Percentiles rank a stretch among this genome's conserved stretches.
Evolutionary conservation across 164 flowering plant genomes (phyloP).

Genomic region (Chloranthus sessilifolius): DNA sequence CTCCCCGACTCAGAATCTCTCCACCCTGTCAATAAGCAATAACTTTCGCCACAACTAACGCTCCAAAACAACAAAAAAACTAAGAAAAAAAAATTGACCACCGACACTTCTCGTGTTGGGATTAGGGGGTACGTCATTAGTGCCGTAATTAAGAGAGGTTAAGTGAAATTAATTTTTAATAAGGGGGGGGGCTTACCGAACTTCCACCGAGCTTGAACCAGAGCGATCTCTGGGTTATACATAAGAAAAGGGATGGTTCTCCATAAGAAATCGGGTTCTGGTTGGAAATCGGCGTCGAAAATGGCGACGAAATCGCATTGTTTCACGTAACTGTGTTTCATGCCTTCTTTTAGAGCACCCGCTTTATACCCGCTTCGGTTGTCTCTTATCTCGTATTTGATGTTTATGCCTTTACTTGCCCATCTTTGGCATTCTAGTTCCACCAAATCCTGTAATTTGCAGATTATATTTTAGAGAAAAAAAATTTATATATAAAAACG

Average conservation of each 20-base stretch:
- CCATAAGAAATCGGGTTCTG: slow-evolving; percentile 79
- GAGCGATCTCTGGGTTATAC: slow-evolving; percentile 67
- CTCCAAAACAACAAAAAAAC: background rate
- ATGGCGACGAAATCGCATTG: slow-evolving; percentile 85
- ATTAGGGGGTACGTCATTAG: background rate
- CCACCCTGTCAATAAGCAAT: too few relatives aligned
- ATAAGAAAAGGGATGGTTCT: slow-evolving; percentile 72
- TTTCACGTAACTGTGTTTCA: slow-evolving; percentile 73
- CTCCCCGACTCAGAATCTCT: too few relatives aligned
- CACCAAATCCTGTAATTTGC: slow-evolving; percentile 66
- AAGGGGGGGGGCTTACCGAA: slow-evolving; percentile 49
- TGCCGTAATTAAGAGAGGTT: background rate
- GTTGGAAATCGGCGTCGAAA: slow-evolving; percentile 94
- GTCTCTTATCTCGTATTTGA: slow-evolving; percentile 82
- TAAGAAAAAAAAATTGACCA: slow-evolving; percentile 3
- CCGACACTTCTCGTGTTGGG: slow-evolving; percentile 14
- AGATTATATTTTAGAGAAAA: background rate
- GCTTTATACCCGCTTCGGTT: slow-evolving; percentile 87
- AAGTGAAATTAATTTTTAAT: background rate
- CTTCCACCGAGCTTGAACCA: slow-evolving; percentile 94
- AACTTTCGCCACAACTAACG: background rate
- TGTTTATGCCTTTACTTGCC: slow-evolving; percentile 81
- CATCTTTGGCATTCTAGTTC: slow-evolving; percentile 75
- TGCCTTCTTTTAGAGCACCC: slow-evolving; percentile 90
- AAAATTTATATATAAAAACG: background rate